Base-by-base conservation (phyloP, 192 early-diverging fungal genomes). In the Coemansia sp. region DNA sequence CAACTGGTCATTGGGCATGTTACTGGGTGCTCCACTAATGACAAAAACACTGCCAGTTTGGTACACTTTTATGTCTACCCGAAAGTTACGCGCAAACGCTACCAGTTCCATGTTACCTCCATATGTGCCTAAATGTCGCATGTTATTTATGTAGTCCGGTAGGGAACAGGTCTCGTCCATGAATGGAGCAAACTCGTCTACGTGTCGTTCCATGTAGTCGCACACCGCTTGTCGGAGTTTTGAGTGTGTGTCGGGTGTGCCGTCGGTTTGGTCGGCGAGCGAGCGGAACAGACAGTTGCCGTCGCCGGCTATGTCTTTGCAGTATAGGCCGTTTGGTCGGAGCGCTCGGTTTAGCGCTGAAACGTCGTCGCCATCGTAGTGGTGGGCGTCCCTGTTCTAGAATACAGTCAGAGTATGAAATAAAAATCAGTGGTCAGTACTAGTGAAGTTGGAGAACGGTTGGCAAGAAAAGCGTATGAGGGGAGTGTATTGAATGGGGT, bases 21-120 rank as follows among this genome's bases (percentile, higher is more conserved):
- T 55, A 4, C 70, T 69, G n/a, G 85, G 85, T 3, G 75, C 75
- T 7, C 89, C 90, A 57, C 83, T 83, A 56, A 91, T 90, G 25
- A 90, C 85, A 84, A 84, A 91, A 63, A 91, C 80, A 49, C 83
- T 82, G 14, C 89, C 88, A 8, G 85, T 72, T 48, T 90, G 90
- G 50, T 92, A 89, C 10, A 92, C 86, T 61, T 83, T 85, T 58
- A 92, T 88, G 60, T 92, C 85, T 5, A 90, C 83, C 1, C 60
- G 56, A 55, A 82, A 81, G 64, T 85, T 64, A 34, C 85, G 82
- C 6, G 91, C 89, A 83, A 88, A 92, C 2, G 84, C 89, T 2
- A 87, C 89, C 22, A 92, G 57, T 66, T 91, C 91, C 74, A 91
- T 81, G 61, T 92, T 91, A 25, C 89, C 91, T 18, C 87, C 91